These are phyloP conservation scores for Zopfia rhizophila DNA, from an alignment of 2,329 filamentous ascomycete species.

Conservation along the genomic window DNA sequence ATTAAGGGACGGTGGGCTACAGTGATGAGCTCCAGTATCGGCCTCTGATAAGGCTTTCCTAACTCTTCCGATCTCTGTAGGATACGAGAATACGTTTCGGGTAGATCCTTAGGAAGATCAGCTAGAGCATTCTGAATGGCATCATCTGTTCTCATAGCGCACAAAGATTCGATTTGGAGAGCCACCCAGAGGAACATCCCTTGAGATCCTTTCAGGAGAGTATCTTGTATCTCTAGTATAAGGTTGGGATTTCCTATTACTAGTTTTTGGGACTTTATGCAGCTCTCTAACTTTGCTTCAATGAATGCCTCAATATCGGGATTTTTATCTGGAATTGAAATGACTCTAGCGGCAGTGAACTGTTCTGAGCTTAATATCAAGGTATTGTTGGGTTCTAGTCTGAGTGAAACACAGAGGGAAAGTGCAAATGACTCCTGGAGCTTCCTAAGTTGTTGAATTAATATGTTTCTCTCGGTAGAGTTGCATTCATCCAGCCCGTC, in stretches of 20 bases:
- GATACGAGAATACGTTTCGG: slow-evolving; percentile 25
- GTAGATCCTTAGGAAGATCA: slow-evolving; percentile 30
- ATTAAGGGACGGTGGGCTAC: slow-evolving; percentile 44
- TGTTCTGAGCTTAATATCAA: slow-evolving; percentile 9
- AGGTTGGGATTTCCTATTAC: slow-evolving; percentile 35
- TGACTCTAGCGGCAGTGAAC: slow-evolving; percentile 8
- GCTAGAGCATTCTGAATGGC: slow-evolving; percentile 42
- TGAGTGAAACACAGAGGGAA: slow-evolving; percentile 35
- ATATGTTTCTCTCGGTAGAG: slow-evolving; percentile 15
- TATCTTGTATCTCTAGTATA: slow-evolving; percentile 38
- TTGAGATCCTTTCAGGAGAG: slow-evolving; percentile 28
- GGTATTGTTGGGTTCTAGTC: slow-evolving; percentile 28
- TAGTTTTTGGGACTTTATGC: slow-evolving; percentile 26
- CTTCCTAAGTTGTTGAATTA: slow-evolving; percentile 27
- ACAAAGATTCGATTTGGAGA: slow-evolving; percentile 38
- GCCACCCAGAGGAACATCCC: slow-evolving; percentile 43
- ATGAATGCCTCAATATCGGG: slow-evolving; percentile 38
- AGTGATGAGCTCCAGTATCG: slow-evolving; percentile 45
- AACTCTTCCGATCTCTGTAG: slow-evolving; percentile 29
- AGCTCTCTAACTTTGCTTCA: slow-evolving; percentile 33
- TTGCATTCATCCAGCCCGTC: slow-evolving; percentile 50
- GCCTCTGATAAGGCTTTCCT: slow-evolving; percentile 31
- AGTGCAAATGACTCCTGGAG: slow-evolving; percentile 34
- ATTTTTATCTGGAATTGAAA: slow-evolving; percentile 33
- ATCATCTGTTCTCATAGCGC: slow-evolving; percentile 48